Conservation (phyloP, 2,329 filamentous ascomycete species). For the Stachybotrys elegans region DNA sequence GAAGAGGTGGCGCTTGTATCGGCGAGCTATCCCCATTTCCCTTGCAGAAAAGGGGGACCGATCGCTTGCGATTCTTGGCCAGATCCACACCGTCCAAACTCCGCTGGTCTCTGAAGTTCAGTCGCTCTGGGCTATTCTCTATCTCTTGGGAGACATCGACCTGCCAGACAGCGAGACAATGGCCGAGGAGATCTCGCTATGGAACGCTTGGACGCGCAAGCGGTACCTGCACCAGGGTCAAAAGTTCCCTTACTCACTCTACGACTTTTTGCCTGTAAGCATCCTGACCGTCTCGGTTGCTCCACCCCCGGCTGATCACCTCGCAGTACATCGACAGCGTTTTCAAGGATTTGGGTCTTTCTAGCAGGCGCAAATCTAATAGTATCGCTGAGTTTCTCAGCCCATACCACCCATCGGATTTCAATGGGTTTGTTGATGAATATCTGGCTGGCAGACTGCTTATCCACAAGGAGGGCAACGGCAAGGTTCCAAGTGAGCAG, state of each 20-base stretch:
- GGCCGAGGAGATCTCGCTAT: conserved; percentile 1
- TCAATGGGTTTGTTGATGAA: conserved; percentile 1
- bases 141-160: conserved; percentile 1
- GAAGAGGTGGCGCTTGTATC: conserved; percentile 2
- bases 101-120: conserved; percentile 3
- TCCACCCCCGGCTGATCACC: background rate
- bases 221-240: conserved; percentile 2
- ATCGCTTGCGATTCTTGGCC: conserved; percentile 3
- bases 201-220: conserved; percentile 4
- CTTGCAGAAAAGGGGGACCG: background rate
- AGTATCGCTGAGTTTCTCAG: background rate
- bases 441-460: background rate
- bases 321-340: background rate
- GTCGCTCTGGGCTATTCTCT: conserved; percentile 4
- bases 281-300: background rate
- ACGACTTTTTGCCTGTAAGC: conserved; percentile 3
- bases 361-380: conserved; percentile 1
- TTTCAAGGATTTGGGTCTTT: conserved; percentile 1
- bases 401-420: background rate
- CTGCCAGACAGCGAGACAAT: background rate
- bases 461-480: background rate
- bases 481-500: background rate
- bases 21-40: background rate
- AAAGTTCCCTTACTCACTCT: conserved; percentile 4
- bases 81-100: conserved; percentile 4